Base-by-base conservation (phyloP, 768 basidiomycete genomes). In the Macrolepiota dolichaula region DNA sequence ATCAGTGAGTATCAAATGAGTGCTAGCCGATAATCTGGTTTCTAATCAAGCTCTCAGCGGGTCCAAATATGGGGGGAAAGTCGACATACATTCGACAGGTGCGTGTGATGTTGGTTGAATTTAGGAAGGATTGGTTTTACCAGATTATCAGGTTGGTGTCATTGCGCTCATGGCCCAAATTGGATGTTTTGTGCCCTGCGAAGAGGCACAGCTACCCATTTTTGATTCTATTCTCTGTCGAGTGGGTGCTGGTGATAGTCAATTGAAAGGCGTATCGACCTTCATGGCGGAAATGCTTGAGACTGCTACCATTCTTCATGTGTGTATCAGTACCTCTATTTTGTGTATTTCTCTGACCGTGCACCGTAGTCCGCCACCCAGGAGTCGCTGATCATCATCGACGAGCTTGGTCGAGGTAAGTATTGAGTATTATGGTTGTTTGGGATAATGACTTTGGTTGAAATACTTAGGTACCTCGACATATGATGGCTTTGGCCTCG, bases 201-300 rank as follows among this genome's bases (percentile, higher is more conserved):
- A 87, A 7, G 84, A 88, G 65, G 97, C 97, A 0, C 79, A 83
- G 27, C 66, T 98, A 1, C 97, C 97, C 0, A 86, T 98, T 55
- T 98, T 98, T 62, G 97, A 99, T 73, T 97, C 94, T 2, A 88
- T 99, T 47, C 75, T 98, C 11, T 97, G 96, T 60, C 83, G 97
- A 64, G 96, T 99, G 1, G 97, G 97, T 9, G 97, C 97, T 0
- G 97, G 97, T 0, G 97, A 99, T 71, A 96, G 92, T 71, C 96
- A 98, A 70, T 76, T 98, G 49, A 98, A 97, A 73, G 97, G 97
- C 11, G 94, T 99, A 0, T 96, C 94, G 25, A 99, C 96, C 0
- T 99, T 99, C 72, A 98, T 98, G 96, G 96, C 95, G 1, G 97
- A 99, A 74, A 98, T 98, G 97, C 81, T 99, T 29, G 97, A 99